A percentile compares a stretch with the other conserved stretches of the same genome.
phyloP scores from a whole-genome alignment of 78 protist species.

The Tieghemostelium lacteum region DNA sequence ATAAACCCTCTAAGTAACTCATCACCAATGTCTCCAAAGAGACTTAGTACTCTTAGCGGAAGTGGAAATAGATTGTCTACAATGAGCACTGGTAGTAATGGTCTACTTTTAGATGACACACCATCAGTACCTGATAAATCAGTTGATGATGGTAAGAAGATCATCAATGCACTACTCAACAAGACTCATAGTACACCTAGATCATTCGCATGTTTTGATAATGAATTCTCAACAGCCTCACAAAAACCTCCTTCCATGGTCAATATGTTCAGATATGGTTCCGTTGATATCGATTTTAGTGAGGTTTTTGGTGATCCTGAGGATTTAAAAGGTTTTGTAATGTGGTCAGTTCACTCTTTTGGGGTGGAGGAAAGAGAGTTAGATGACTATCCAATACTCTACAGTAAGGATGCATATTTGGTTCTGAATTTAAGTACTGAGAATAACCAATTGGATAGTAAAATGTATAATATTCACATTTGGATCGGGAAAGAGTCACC shows the following conservation, averaged over 20 bases:
- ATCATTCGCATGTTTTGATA: neutral
- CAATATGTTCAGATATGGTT: constrained; percentile 59
- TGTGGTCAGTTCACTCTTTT: constrained; percentile 58
- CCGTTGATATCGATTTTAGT: constrained; percentile 50
- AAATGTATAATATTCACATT: constrained; percentile 37
- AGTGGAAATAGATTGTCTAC: no score
- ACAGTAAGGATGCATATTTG: constrained; percentile 41
- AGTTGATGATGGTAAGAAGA: constrained; percentile 36
- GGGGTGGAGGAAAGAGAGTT: constrained; percentile 55
- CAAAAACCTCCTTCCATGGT: constrained; percentile 40
- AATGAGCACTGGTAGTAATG: neutral
- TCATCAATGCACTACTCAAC: constrained; percentile 49
- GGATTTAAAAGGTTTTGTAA: constrained; percentile 37
- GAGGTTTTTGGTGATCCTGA: constrained; percentile 53
- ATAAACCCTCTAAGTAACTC: neutral
- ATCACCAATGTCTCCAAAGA: neutral
- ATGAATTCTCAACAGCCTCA: constrained; percentile 4
- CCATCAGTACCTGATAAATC: neutral
- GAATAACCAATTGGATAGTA: constrained; percentile 9
- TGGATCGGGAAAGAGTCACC: constrained; percentile 55
- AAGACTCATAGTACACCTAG: constrained; percentile 12
- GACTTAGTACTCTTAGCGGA: neutral
- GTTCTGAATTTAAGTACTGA: constrained; percentile 18
- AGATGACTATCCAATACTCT: constrained; percentile 48
- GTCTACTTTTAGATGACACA: neutral